Conservation (phyloP, 352 stramenopile genomes). For the Pythium dissotocum region DNA sequence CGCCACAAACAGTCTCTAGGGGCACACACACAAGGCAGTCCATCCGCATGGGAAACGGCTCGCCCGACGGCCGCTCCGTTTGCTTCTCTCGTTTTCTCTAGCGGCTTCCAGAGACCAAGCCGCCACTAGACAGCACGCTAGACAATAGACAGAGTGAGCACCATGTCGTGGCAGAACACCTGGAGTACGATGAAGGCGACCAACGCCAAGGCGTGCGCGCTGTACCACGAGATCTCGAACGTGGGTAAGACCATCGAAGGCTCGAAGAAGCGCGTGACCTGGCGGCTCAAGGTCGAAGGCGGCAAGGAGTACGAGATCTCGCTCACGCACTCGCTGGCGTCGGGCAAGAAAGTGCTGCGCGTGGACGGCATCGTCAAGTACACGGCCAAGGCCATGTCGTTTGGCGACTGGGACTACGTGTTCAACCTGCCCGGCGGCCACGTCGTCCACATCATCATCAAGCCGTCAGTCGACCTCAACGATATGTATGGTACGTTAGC, state of each 20-base stretch:
- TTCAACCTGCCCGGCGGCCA: slow-evolving; percentile 81
- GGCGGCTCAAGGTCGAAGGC: slow-evolving; percentile 80
- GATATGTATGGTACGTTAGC: slow-evolving; percentile 76
- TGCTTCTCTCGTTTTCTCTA: neutral
- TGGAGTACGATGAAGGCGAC: slow-evolving; percentile 73
- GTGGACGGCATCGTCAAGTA: slow-evolving; percentile 84
- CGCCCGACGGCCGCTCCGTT: neutral
- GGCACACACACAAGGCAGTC: neutral
- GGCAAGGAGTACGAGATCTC: slow-evolving; percentile 83
- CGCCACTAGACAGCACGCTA: neutral
- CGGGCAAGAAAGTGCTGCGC: slow-evolving; percentile 78
- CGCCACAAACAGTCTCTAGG: neutral
- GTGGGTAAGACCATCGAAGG: slow-evolving; percentile 84
- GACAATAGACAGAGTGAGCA: neutral
- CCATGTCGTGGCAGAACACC: slow-evolving; percentile 69
- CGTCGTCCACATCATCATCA: slow-evolving; percentile 85
- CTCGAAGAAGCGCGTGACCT: slow-evolving; percentile 85
- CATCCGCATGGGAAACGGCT: neutral
- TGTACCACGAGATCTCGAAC: slow-evolving; percentile 83
- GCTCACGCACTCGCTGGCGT: slow-evolving; percentile 79
- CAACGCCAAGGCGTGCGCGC: slow-evolving; percentile 65
- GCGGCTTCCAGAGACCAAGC: neutral
- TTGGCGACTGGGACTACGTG: slow-evolving; percentile 85
- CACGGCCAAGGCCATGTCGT: slow-evolving; percentile 70
- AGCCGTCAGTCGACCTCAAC: slow-evolving; percentile 82